Evolutionary conservation across 2,329 filamentous ascomycete species (phyloP), one percentile per base, ranked within the genome.

Genomic region (Arthrobotrys conoides): DNA sequence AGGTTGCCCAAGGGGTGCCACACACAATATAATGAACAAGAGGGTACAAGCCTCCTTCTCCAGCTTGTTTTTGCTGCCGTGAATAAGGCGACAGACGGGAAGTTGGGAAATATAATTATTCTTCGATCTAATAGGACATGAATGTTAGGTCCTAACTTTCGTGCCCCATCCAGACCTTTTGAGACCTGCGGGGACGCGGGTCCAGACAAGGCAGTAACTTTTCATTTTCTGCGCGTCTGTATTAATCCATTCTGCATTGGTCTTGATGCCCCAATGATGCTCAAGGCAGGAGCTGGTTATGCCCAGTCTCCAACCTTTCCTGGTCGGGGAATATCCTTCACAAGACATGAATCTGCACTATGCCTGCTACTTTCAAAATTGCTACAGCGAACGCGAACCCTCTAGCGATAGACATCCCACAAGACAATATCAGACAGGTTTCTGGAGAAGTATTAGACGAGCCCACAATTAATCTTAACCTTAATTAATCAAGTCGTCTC

Each of bases 71-170:
- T 65, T 67, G 64, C 64, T 76, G 44, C 6, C 46, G 59, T 46
- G 27, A 67, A 77, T 77, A 77, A 55, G 67, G 73, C 73, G 63
- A 77, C 66, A 63, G 61, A 46, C 67, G 67, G 73, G 38, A 71
- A 71, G 61, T 53, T 68, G 44, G 59, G 66, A 46, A 64, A 48
- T 20, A n/a, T 22, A 18, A 64, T 53, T 75, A 63, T 36, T 64
- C 64, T 63, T 68, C 14, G 27, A 24, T n/a, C 48, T n/a, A 30
- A 18, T 55, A 53, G 33, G 10, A 20, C 5, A 12, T 53, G 41
- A n/a, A 51, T 30, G 36, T 71, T 77, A 30, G n/a, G n/a, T n/a
- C n/a, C n/a, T n/a, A n/a, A 33, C 38, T 71, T 53, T 71, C 49
- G 61, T 76, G 59, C 61, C n/a, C 66, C 36, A 51, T 66, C 53